Base-by-base conservation (phyloP, 768 basidiomycete species). In the Boletellus emodensis region DNA sequence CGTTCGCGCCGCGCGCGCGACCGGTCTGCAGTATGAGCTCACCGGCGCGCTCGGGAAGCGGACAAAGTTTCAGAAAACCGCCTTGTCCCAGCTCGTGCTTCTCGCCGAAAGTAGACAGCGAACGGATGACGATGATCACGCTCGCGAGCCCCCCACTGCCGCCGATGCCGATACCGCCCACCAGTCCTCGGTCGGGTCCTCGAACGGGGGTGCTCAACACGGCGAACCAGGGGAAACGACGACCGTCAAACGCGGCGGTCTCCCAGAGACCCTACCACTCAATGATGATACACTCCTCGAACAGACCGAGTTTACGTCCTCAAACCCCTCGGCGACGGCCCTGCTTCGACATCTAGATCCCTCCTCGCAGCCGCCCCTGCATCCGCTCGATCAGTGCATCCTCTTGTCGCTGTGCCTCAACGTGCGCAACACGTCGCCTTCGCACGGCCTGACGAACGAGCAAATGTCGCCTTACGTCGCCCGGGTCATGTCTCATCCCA, bases 231-330 rank as follows among this genome's bases (percentile, higher is more conserved):
- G 34, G 6, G 30, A 40, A 15, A 36, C 42, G 39, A 42, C 22
- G 11, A 24, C 20, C 6, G 46, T 51, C 13, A 52, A 50, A 40
- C 30, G 9, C 37, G 49, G 38, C 9, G 64, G 65, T 46, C 58
- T 92, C 24, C 94, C 95, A n/a, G 83, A 90, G 66, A 84, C 87
- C 4, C 69, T 98, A 24, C 73, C 77, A 2, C 76, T 98, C 41
- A 95, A 98, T 67, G 96, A 98, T 67, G 96, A 99, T 68, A 98
- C 94, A 0, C 78, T 99, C 15, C 79, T 99, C 36, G 96, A 99
- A 70, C 84, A 88, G 59, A 98, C 95, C 1, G 80, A 88, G 61
- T 99, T 91, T 66, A 93, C 92, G 9, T 85, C 87, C 11, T 85
- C 90, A 2, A 72, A 74, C 40, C 70, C 83, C 14, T 69, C 78